Conservation (phyloP, 306 rosid genomes). For the Citrullus colocynthis region DNA sequence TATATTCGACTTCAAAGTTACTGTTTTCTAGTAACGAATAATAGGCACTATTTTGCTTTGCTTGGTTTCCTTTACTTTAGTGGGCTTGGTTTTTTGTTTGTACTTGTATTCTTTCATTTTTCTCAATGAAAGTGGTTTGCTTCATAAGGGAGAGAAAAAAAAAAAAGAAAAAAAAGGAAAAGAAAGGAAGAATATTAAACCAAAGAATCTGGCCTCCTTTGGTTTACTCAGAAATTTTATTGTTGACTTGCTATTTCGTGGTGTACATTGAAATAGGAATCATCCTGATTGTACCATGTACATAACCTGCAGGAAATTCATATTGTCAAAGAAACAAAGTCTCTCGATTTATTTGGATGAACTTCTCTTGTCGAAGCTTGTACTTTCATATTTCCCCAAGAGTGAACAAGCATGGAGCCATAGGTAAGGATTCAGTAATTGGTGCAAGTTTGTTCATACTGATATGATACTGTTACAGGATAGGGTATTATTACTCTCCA, state of each 20-base stretch:
- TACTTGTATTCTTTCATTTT: no score
- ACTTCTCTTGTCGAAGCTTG: conserved; percentile 57
- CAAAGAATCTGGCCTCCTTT: not conserved
- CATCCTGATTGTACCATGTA: not conserved
- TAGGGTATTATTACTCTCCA: not conserved
- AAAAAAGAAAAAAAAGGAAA: no score
- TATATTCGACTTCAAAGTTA: no score
- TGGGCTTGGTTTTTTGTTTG: no score
- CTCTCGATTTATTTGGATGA: conserved; percentile 34
- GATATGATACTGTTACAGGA: not conserved
- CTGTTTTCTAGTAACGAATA: no score
- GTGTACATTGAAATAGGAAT: not conserved
- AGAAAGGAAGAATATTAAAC: not conserved
- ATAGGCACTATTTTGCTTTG: no score
- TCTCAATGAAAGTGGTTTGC: no score
- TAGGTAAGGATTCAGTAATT: conserved; percentile 32
- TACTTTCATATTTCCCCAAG: conserved; percentile 71
- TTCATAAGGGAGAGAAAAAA: no score
- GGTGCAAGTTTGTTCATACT: not conserved
- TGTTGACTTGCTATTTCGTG: not conserved
- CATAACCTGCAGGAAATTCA: conserved; percentile 39
- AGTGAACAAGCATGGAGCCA: conserved; percentile 89
- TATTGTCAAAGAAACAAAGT: conserved; percentile 37
- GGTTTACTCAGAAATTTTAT: not conserved
- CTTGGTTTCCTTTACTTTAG: no score